Evolutionary conservation across 2,329 filamentous ascomycete species (phyloP).

Genomic region (Apiospora hydei): DNA sequence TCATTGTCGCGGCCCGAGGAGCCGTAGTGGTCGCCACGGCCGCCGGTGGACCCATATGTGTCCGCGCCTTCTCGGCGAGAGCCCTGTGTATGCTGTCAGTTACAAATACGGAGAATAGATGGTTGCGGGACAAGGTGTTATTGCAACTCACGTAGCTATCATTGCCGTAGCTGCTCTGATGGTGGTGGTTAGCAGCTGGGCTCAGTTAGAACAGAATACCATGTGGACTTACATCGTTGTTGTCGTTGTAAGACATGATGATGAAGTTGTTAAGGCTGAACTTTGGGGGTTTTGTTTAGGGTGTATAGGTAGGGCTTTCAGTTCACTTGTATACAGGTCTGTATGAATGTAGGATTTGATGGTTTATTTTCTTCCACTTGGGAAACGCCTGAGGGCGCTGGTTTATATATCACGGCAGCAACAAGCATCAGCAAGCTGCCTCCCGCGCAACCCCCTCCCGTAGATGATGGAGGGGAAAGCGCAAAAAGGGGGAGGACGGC

Average conservation of each 20-base stretch:
- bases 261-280: neutral
- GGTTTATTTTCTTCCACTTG: too few species aligned
- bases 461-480: neutral
- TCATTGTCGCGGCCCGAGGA: constrained; percentile 28
- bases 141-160: constrained; percentile 24
- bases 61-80: constrained; percentile 12
- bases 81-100: neutral
- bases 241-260: constrained; percentile 55
- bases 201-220: neutral
- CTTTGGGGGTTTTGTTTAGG: neutral
- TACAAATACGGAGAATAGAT: neutral
- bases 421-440: neutral
- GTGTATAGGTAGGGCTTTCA: neutral
- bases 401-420: neutral
- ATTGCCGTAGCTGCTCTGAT: constrained; percentile 25
- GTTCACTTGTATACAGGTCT: neutral
- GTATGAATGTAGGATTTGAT: neutral
- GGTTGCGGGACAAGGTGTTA: neutral
- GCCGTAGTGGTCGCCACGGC: constrained; percentile 27
- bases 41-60: constrained; percentile 26
- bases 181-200: constrained; percentile 1
- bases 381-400: neutral
- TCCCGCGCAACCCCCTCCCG: neutral
- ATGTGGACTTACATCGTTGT: constrained; percentile 45
- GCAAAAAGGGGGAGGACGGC: neutral